These are phyloP conservation scores for Talaromyces pinophilus DNA, from an alignment of 2,329 filamentous ascomycete genomes.

Conservation along the genomic window DNA sequence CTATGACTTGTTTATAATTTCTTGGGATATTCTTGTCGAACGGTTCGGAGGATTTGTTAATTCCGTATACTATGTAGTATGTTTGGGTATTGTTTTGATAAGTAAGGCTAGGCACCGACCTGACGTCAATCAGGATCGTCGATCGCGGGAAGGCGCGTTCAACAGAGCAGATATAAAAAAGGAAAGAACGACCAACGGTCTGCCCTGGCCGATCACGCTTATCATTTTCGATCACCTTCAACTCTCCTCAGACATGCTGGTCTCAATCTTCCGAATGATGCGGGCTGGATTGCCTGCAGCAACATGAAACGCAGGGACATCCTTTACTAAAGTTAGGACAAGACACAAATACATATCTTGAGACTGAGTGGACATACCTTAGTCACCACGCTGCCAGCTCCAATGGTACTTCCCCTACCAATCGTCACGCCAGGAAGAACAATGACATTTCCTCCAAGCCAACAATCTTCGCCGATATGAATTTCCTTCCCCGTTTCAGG, in stretches of 20 bases:
- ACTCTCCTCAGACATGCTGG: constrained; percentile 32
- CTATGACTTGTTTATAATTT: neutral
- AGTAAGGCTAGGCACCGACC: neutral
- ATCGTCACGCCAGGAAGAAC: constrained; percentile 78
- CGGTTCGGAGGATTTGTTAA: neutral
- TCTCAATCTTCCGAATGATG: constrained; percentile 44
- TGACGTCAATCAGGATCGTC: constrained; percentile 5
- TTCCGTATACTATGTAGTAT: neutral
- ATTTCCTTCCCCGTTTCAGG: constrained; percentile 76
- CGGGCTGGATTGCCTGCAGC: constrained; percentile 45
- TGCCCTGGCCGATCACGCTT: neutral
- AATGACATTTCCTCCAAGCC: constrained; percentile 71
- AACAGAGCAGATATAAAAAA: neutral
- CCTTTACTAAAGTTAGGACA: constrained; percentile 25
- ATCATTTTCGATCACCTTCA: neutral
- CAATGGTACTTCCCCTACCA: constrained; percentile 71
- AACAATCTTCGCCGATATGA: constrained; percentile 76
- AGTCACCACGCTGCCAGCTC: constrained; percentile 80
- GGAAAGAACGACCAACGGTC: neutral
- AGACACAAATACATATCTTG: neutral
- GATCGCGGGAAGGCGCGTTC: constrained; percentile 1
- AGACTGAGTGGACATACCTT: constrained; percentile 51
- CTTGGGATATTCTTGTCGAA: neutral
- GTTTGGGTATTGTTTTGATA: neutral
- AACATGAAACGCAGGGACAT: constrained; percentile 46